A percentile compares a stretch with the other conserved stretches of the same genome.
Evolutionary conservation across 768 basidiomycete species (phyloP).

Genomic region (Clavaria fumosa): DNA sequence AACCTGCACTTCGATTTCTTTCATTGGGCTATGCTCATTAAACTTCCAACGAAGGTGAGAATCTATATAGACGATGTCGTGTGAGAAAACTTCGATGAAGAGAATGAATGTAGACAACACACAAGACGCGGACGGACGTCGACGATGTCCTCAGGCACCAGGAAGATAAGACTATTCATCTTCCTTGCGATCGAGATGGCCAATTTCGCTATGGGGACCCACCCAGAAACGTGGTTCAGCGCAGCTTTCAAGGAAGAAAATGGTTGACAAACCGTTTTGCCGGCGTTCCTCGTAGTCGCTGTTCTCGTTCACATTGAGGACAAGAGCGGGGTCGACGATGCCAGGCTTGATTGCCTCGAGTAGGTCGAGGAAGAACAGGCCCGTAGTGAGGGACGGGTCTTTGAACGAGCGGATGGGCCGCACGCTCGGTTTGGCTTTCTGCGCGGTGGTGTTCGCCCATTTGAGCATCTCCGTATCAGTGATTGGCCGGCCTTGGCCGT

Average conservation of each 20-base stretch:
- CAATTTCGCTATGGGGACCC: constrained; percentile 55
- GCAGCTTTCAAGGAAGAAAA: not conserved
- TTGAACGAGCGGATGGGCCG: constrained; percentile 82
- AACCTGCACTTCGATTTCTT: too few species aligned
- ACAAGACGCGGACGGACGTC: constrained; percentile 86
- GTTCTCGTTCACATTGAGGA: constrained; percentile 41
- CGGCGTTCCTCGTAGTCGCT: constrained; percentile 78
- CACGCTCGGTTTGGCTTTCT: constrained; percentile 43
- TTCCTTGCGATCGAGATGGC: constrained; percentile 98
- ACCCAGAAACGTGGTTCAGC: constrained; percentile 5
- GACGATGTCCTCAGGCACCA: constrained; percentile 95
- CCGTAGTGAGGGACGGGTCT: constrained; percentile 79
- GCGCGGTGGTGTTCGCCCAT: constrained; percentile 89
- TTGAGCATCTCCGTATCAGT: constrained; percentile 88
- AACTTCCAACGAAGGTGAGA: constrained; percentile 87
- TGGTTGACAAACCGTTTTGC: constrained; percentile 60
- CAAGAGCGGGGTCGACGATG: constrained; percentile 80
- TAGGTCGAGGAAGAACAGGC: constrained; percentile 85
- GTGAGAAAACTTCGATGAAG: not conserved
- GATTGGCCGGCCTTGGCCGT: constrained; percentile 62
- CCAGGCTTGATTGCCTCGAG: constrained; percentile 86
- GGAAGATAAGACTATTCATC: constrained; percentile 89
- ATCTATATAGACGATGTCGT: constrained; percentile 36
- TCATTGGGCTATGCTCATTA: constrained; percentile 57
- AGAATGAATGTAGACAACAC: constrained; percentile 17